These are phyloP conservation scores for Cucumis sativus DNA, from an alignment of 306 rosid species.

Conservation along the genomic window Cucumber_9930_V3 NC_026659.2:5642001-5642500, in stretches of 20 bases:
- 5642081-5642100: too few relatives aligned
- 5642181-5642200: slow-evolving; percentile 66
- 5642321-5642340: slow-evolving; percentile 51
- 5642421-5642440: slow-evolving; percentile 42
- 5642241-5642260: slow-evolving; percentile 68
- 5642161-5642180: slow-evolving; percentile 68
- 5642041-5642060: too few relatives aligned
- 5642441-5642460: slow-evolving; percentile 37
- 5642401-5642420: slow-evolving; percentile 18
- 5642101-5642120: neutral
- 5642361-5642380: slow-evolving; percentile 49
- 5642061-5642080: too few relatives aligned
- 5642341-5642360: slow-evolving; percentile 58
- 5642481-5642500: slow-evolving; percentile 76
- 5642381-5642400: slow-evolving; percentile 53
- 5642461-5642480: slow-evolving; percentile 47
- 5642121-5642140: slow-evolving; percentile 72
- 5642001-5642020: neutral
- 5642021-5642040: neutral
- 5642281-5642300: slow-evolving; percentile 61
- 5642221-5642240: slow-evolving; percentile 58
- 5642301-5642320: slow-evolving; percentile 63
- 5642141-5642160: slow-evolving; percentile 57
- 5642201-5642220: slow-evolving; percentile 44
- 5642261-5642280: slow-evolving; percentile 66